These are phyloP conservation scores for Paspalum vaginatum DNA, from an alignment of 176 grass and related monocot species.

Conservation along the genomic window DNA sequence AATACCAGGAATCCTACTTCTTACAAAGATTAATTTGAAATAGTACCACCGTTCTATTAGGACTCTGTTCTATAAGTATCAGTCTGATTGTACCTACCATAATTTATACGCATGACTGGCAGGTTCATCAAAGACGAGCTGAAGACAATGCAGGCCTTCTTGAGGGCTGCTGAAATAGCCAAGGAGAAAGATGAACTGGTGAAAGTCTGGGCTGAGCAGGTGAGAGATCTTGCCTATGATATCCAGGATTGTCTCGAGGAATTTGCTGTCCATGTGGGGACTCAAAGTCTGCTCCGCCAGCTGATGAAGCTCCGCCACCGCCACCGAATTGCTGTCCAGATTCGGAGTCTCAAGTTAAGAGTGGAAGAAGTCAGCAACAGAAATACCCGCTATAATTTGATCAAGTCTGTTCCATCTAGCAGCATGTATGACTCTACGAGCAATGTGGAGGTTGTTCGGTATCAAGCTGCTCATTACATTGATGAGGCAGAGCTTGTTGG, in stretches of 20 bases:
- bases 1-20: too few relatives aligned
- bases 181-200: background rate
- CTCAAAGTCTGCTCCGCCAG: background rate
- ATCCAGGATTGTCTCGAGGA: conserved; percentile 35
- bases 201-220: background rate
- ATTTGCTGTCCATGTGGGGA: conserved; percentile 9
- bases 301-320: background rate
- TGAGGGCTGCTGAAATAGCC: background rate
- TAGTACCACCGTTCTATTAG: too few relatives aligned
- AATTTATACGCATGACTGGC: background rate
- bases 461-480: background rate
- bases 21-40: too few relatives aligned
- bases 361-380: conserved; percentile 37
- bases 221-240: background rate
- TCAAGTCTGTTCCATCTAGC: background rate
- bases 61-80: too few relatives aligned
- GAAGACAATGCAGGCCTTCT: background rate
- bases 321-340: background rate
- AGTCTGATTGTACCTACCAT: too few relatives aligned
- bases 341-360: conserved; percentile 26
- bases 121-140: conserved; percentile 15
- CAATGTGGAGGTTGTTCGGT: background rate
- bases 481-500: conserved; percentile 7
- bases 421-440: too few relatives aligned
- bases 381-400: conserved; percentile 11